Conservation (phyloP, 148 eudicot genomes). For the Talinum fruticosum region DNA sequence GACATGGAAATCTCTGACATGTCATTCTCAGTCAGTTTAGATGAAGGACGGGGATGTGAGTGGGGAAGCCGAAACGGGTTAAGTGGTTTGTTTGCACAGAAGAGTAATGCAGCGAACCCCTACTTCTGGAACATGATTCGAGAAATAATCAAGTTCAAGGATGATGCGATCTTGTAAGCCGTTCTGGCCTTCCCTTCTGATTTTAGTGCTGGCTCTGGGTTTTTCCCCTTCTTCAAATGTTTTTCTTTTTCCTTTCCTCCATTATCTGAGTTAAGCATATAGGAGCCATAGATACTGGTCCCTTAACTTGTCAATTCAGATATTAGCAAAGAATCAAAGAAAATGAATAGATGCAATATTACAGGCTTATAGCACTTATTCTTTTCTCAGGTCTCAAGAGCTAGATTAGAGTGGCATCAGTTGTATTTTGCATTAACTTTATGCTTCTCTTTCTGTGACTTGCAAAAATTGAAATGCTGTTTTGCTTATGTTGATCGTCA, state of each 20-base stretch:
- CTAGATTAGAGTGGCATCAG: too few species aligned
- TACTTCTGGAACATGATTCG: constrained; percentile 79
- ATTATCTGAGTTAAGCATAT: neutral
- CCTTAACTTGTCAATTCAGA: neutral
- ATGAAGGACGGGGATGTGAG: constrained; percentile 68
- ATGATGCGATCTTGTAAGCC: constrained; percentile 60
- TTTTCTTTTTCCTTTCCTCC: too few species aligned
- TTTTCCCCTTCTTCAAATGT: neutral
- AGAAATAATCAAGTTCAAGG: constrained; percentile 74
- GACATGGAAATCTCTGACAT: constrained; percentile 94
- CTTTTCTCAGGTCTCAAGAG: too few species aligned
- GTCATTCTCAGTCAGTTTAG: constrained; percentile 96
- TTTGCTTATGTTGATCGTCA: neutral
- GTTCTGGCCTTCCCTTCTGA: neutral
- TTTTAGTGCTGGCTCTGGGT: neutral
- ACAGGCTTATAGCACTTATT: too few species aligned
- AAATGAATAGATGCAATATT: neutral
- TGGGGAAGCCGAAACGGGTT: constrained; percentile 95
- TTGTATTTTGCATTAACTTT: neutral
- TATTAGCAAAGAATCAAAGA: neutral
- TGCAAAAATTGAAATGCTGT: neutral
- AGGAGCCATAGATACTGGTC: neutral
- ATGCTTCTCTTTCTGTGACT: neutral
- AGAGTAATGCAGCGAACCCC: constrained; percentile 65
- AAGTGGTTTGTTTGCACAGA: constrained; percentile 76